phyloP scores from a whole-genome alignment of 2,329 filamentous ascomycete genomes.

The Aspergillus fischeri region DNA sequence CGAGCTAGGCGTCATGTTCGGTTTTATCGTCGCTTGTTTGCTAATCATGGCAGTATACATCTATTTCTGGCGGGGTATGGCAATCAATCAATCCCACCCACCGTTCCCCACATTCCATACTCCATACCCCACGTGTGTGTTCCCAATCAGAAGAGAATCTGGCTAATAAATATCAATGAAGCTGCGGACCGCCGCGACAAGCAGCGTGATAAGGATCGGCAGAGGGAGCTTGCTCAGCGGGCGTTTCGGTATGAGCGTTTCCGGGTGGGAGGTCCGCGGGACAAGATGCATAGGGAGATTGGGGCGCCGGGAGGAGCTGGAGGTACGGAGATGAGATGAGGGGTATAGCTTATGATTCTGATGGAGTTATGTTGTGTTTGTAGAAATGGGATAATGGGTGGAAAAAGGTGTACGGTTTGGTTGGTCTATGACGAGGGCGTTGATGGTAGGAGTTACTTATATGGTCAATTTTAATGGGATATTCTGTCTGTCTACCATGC shows the following conservation, averaged over 20 bases:
- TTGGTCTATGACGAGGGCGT: no score
- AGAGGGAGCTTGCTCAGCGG: conserved; percentile 7
- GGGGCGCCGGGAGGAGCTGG: conserved; percentile 1
- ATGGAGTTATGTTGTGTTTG: neutral
- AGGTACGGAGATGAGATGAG: neutral
- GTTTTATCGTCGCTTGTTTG: conserved; percentile 31
- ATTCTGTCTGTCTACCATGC: no score
- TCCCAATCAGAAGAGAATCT: no score
- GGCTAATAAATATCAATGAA: neutral
- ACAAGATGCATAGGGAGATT: conserved; percentile 24
- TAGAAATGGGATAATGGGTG: no score
- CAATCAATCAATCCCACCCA: no score
- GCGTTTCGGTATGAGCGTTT: conserved; percentile 17
- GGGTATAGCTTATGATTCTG: neutral
- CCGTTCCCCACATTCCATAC: neutral
- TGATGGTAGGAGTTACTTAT: no score
- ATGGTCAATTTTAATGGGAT: no score
- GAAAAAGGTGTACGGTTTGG: no score
- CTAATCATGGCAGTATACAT: conserved; percentile 33
- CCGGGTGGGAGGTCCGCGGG: conserved; percentile 13
- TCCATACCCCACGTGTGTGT: neutral
- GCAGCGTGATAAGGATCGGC: conserved; percentile 13
- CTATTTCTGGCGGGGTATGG: conserved; percentile 32
- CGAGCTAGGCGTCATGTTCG: conserved; percentile 40
- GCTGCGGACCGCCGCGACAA: conserved; percentile 29